Base-by-base conservation (phyloP, 169 alveolate genomes). In the Plasmodium gonderi region DNA sequence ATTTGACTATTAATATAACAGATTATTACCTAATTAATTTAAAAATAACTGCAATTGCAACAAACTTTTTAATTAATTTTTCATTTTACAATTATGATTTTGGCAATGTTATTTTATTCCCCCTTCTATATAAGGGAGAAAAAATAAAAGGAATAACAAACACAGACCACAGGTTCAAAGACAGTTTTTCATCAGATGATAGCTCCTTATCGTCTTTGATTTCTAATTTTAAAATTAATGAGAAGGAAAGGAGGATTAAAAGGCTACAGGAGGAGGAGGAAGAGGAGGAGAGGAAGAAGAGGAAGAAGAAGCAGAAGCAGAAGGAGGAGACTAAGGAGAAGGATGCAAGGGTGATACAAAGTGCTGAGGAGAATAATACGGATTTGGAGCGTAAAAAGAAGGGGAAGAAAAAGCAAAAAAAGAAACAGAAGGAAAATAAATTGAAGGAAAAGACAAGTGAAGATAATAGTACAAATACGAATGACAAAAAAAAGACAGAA, bases 41-140 rank as follows among this genome's bases (percentile, higher is more conserved):
- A 42, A 85, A 85, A 74, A 85, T 85, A 26, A 74, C 89, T 26
- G 85, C 92, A 7, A 40, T 85, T 74, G 44, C 92, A 11, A 75
- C 78, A 9, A 75, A 60, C 33, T 29, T 85, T 51, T 75, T 85
- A 75, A 72, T 85, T 74, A 47, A 85, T 75, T 85, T 85, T 54
- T 85, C 92, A n/a, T 85, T 85, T 76, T 42, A 85, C 69, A 85
- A 75, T 54, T 85, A 74, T 85, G 87, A 85, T 67, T 85, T 85
- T 85, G 92, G 92, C 17, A 85, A 85, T 54, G 79, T 74, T 74
- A 72, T 85, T 9, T 85, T 85, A 65, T 85, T 85, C 67, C 92
- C 92, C 29, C 45, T 51, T 54, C 3, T 74, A 33, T 69, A 76
- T 54, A 78, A 85, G 68, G 44, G 33, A 29, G 33, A n/a, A 26